A percentile compares a stretch with the other conserved stretches of the same genome.
Conservation (phyloP, 1,139 yeast genomes). For the Debaryomycetaceae sp. region DNA sequence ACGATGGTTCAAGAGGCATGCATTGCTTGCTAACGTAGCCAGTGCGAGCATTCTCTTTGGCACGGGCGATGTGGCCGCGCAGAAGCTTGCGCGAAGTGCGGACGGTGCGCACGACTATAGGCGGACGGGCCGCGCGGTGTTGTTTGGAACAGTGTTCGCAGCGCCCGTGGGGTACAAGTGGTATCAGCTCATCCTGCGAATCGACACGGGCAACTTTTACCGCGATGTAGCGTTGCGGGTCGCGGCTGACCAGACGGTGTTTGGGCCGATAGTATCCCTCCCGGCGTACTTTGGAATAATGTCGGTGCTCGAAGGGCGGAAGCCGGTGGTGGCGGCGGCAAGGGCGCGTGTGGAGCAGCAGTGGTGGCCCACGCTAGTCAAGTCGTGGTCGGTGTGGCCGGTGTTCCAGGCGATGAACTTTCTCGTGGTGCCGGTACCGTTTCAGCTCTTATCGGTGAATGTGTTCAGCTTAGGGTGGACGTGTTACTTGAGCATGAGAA, state of each 20-base stretch:
- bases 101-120: conserved; percentile 10
- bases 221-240: conserved; percentile 37
- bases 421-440: conserved; percentile 56
- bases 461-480: conserved; percentile 77
- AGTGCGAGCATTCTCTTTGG: conserved; percentile 33
- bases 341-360: conserved; percentile 30
- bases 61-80: conserved; percentile 32
- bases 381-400: conserved; percentile 89
- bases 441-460: conserved; percentile 60
- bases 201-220: conserved; percentile 4
- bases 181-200: conserved; percentile 21
- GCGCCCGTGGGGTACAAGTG: conserved; percentile 35
- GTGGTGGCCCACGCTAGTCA: conserved; percentile 49
- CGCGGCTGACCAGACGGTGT: conserved; percentile 57
- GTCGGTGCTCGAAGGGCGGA: conserved; percentile 46
- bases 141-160: conserved; percentile 27
- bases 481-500: conserved; percentile 45
- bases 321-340: conserved; percentile 17
- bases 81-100: conserved; percentile 18
- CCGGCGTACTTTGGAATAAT: conserved; percentile 60
- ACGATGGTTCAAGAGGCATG: conserved; percentile 18
- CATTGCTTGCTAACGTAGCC: conserved; percentile 25
- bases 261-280: conserved; percentile 65
- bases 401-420: conserved; percentile 67
- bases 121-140: conserved; percentile 24